Percentiles rank a stretch among this genome's conserved stretches.
These are phyloP conservation scores for Russula griseocarnosa DNA, from an alignment of 768 basidiomycete genomes.

Conservation along the genomic window DNA sequence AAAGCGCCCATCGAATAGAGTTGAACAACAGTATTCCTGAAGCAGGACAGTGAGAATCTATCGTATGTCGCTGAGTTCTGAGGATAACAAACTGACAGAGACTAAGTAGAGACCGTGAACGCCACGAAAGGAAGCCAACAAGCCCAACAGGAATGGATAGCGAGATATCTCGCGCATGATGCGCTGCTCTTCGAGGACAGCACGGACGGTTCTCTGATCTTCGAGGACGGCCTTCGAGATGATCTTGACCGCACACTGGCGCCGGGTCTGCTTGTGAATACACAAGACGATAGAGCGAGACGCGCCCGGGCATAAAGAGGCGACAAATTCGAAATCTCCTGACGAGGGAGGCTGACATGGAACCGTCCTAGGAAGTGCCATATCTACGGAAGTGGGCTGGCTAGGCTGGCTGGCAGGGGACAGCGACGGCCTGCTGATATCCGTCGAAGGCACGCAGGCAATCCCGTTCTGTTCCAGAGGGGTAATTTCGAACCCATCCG, in stretches of 20 bases:
- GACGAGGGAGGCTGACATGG: constrained; percentile 14
- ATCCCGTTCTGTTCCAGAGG: not conserved
- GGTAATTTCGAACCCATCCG: not conserved
- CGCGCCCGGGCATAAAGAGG: constrained; percentile 17
- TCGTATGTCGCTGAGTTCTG: not conserved
- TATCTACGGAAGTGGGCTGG: not conserved
- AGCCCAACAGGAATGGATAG: constrained; percentile 25
- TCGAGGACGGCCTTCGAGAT: constrained; percentile 23
- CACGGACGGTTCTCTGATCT: constrained; percentile 7
- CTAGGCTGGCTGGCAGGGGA: not conserved
- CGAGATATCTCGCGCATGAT: constrained; percentile 17
- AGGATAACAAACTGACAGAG: constrained; percentile 25
- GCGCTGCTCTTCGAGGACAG: constrained; percentile 17
- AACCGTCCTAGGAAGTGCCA: not conserved
- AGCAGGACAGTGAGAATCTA: not conserved
- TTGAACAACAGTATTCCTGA: constrained; percentile 30
- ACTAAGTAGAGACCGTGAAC: constrained; percentile 29
- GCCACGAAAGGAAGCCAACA: constrained; percentile 33
- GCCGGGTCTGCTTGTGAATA: constrained; percentile 20
- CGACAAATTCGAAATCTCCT: constrained; percentile 13
- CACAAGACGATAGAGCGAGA: constrained; percentile 29
- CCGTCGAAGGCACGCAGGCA: not conserved
- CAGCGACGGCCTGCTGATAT: not conserved
- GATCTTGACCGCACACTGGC: constrained; percentile 30
- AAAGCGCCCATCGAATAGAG: constrained; percentile 17